These are phyloP conservation scores for Vachellia collinsii DNA, from an alignment of 306 rosid genomes.

Conservation along the genomic window DNA sequence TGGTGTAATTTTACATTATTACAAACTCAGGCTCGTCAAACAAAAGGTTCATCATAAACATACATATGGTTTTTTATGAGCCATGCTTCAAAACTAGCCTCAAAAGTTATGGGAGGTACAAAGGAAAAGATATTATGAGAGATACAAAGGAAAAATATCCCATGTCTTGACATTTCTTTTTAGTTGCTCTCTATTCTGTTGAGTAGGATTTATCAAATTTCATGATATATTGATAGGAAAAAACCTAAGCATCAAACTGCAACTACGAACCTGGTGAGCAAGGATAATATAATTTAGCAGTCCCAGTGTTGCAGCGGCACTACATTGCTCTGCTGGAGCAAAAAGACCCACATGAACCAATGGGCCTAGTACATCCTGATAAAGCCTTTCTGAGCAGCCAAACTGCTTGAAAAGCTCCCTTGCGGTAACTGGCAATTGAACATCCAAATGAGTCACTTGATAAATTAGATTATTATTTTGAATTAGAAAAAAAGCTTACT, in stretches of 20 bases:
- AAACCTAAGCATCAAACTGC: conserved; percentile 17
- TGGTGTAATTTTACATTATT: not conserved
- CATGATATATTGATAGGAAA: not conserved
- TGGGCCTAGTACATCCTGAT: conserved; percentile 48
- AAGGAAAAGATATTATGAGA: not conserved
- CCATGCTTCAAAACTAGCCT: not conserved
- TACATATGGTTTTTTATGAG: not conserved
- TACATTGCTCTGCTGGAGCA: conserved; percentile 63
- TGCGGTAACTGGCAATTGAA: conserved; percentile 57
- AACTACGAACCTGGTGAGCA: conserved; percentile 59
- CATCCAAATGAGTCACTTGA: conserved; percentile 30
- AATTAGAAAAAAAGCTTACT: conserved; percentile 41
- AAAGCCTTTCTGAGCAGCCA: conserved; percentile 58
- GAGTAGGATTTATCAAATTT: conserved; percentile 15
- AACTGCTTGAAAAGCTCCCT: conserved; percentile 64
- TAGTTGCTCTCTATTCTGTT: conserved; percentile 1
- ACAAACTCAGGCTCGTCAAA: not conserved
- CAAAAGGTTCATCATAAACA: not conserved
- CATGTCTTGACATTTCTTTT: not conserved
- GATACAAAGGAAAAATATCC: not conserved
- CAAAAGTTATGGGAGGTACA: not conserved
- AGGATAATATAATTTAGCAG: conserved; percentile 47
- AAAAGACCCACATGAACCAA: conserved; percentile 63
- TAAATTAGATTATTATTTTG: conserved; percentile 9
- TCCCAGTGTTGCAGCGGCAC: conserved; percentile 64